Percentiles rank a stretch among this genome's conserved stretches.
phyloP scores from a whole-genome alignment of 73 alveolate species.

The Uronychia setigera region DNA sequence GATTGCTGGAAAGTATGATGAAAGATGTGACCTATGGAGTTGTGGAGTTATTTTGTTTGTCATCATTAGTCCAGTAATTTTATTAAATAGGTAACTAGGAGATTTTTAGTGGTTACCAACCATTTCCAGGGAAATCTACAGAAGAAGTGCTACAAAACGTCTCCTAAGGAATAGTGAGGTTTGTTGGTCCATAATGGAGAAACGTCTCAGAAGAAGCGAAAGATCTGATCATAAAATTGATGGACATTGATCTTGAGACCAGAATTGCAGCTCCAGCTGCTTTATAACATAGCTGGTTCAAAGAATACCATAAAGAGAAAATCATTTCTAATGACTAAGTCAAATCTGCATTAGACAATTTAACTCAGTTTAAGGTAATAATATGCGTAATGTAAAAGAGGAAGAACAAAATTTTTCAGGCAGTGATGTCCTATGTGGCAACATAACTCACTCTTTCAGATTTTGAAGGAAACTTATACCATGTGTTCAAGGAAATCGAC shows the following conservation, averaged over 20 bases:
- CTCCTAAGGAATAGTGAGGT: background rate
- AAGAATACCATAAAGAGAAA: background rate
- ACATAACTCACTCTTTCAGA: background rate
- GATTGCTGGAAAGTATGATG: constrained; percentile 37
- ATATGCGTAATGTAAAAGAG: too few species aligned
- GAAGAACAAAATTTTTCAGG: background rate
- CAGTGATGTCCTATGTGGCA: background rate
- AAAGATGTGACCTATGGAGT: constrained; percentile 58
- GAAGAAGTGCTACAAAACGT: background rate
- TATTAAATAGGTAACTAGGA: too few species aligned
- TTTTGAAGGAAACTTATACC: background rate
- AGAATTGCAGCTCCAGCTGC: background rate
- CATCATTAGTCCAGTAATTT: too few species aligned
- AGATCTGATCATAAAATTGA: background rate
- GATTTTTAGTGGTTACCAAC: constrained; percentile 32
- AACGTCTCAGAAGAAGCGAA: background rate
- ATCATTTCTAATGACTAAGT: too few species aligned
- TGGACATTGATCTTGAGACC: background rate
- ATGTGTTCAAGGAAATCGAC: background rate
- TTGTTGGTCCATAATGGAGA: background rate
- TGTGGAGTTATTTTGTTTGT: constrained; percentile 45
- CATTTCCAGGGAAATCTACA: constrained; percentile 4
- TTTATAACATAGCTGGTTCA: background rate
- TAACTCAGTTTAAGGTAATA: too few species aligned
- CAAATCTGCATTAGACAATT: too few species aligned